Base-by-base conservation (phyloP, 164 flowering plant species). In the Aristolochia californica region DNA sequence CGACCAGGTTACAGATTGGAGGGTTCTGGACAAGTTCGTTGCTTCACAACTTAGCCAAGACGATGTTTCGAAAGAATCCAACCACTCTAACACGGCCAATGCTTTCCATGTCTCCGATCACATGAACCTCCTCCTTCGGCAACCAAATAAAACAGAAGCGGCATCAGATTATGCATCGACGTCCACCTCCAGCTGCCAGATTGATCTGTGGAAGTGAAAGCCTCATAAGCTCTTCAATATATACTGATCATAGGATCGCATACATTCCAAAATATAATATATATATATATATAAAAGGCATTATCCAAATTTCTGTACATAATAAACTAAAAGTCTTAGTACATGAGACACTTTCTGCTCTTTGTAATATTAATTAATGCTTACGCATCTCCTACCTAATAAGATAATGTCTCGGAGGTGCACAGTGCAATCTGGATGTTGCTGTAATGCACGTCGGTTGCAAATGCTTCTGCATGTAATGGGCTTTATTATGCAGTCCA, bases 21-120 rank as follows among this genome's bases (percentile, higher is more conserved):
- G 93, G 54, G 82, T 82, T 22, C 85, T 90, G 24, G 91, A 87
- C 68, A 90, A 90, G 64, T 90, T 85, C 66, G 97, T 90, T 45
- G 95, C 97, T 2, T 85, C 97, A 55, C 97, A 91, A 64, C 83
- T 91, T 10, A 85, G 91, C 70, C 82, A 82, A 5, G 73, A 64
- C 4, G 90, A 76, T 58, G 74, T 66, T 43, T 45, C 80, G 5
- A 80, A 78, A 62, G 84, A 73, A 53, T n/a, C 66, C 53, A 68
- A 64, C 48, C 76, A 66, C 64, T 60, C 75, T 17, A 68, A 64
- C 63, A 64, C 70, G 56, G 49, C 67, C 8, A 57, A 56, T 53
- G 53, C 23, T 21, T 71, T 70, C 68, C 76, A 74, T 17, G 67
- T 64, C 45, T 59, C 68, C 5, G 82, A 77, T 17, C 75, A 76